Conservation (phyloP, 2,329 filamentous ascomycete species). For the Aspergillus transmontanensis region DNA sequence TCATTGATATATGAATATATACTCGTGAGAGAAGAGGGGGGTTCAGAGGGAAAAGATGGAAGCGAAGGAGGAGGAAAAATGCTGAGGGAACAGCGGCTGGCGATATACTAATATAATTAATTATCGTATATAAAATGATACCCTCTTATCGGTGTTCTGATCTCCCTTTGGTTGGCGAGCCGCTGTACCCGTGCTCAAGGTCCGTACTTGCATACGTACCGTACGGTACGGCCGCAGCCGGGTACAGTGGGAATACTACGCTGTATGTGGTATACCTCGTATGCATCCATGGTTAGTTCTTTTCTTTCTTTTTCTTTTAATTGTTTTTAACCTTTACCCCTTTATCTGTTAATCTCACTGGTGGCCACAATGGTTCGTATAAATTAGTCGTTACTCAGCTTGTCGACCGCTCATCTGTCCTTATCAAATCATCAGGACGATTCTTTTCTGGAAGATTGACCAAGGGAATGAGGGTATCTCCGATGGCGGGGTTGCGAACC, state of each 20-base stretch:
- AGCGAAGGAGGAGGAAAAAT: constrained; percentile 3
- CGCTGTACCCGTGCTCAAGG: constrained; percentile 20
- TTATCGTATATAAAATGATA: constrained; percentile 18
- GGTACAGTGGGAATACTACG: constrained; percentile 14
- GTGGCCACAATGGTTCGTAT: not conserved
- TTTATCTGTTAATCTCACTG: not conserved
- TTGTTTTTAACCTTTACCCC: constrained; percentile 1
- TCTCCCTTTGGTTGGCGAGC: constrained; percentile 17
- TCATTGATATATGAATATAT: not conserved
- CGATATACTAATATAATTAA: constrained; percentile 18
- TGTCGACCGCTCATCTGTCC: not conserved
- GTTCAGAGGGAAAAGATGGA: not conserved
- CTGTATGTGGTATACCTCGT: constrained; percentile 3
- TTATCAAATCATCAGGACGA: not conserved
- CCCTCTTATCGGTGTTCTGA: constrained; percentile 19
- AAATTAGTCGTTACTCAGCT: not conserved
- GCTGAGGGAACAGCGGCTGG: constrained; percentile 11
- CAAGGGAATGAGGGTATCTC: not conserved
- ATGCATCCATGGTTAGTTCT: not conserved
- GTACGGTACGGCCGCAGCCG: constrained; percentile 20
- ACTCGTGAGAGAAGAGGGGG: not conserved
- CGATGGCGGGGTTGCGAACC: constrained; percentile 1
- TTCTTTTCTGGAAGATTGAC: not conserved
- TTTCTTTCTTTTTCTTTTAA: constrained; percentile 3
- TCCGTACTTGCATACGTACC: constrained; percentile 18